These are phyloP conservation scores for Endothia cerciana DNA, from an alignment of 2,329 filamentous ascomycete species.

Conservation along the genomic window DNA sequence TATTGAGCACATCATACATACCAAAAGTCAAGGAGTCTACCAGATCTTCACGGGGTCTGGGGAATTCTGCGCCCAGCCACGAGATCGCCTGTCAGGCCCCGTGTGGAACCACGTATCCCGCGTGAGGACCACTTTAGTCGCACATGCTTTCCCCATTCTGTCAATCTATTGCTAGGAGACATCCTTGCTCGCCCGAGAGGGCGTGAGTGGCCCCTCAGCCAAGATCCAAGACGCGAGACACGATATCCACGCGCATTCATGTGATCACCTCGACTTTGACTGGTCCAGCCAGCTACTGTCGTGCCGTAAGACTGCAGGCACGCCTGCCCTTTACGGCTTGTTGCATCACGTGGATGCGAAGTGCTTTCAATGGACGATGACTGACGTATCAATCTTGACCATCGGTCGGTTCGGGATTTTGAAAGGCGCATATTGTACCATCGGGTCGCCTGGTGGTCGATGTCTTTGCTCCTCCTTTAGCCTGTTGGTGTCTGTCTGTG, in stretches of 20 bases:
- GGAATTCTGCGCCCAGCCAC: not conserved
- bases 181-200: not conserved
- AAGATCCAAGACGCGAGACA: not conserved
- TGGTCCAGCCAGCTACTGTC: not conserved
- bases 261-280: constrained; percentile 11
- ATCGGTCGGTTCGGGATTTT: not conserved
- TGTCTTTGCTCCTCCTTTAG: too few relatives aligned
- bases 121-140: not conserved
- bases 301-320: not conserved
- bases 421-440: not conserved
- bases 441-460: too few relatives aligned
- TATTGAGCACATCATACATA: too few relatives aligned
- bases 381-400: not conserved
- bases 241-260: constrained; percentile 15
- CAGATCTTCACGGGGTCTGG: not conserved
- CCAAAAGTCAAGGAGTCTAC: not conserved
- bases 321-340: too few relatives aligned
- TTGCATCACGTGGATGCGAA: too few relatives aligned
- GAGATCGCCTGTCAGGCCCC: not conserved
- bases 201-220: too few relatives aligned
- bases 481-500: too few relatives aligned
- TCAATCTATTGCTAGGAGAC: not conserved
- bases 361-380: not conserved
- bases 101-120: not conserved
- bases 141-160: not conserved